phyloP scores from a whole-genome alignment of 371 early-diverging fungal species.

The Entomophthora muscae region DNA sequence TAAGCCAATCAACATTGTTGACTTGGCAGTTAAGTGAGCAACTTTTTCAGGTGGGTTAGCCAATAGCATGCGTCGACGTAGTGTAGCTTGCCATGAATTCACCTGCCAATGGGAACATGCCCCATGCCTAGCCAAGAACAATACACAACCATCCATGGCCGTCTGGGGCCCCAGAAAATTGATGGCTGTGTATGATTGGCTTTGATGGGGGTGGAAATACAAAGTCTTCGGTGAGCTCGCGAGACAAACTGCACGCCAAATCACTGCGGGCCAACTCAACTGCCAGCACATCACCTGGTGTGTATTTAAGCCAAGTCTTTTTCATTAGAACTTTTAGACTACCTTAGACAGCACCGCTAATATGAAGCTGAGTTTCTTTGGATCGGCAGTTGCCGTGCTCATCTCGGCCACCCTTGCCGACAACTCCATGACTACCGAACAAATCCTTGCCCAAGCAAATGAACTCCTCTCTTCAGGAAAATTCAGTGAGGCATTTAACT shows the following conservation, averaged over 20 bases:
- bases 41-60: no score
- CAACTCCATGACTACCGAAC: not conserved
- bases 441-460: constrained; percentile 1
- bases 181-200: not conserved
- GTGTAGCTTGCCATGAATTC: no score
- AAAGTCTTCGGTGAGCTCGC: not conserved
- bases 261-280: not conserved
- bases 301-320: not conserved
- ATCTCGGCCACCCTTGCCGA: constrained; percentile 2
- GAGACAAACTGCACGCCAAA: not conserved
- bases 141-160: no score
- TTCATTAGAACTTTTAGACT: not conserved
- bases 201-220: not conserved
- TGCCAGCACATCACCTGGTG: not conserved
- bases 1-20: no score
- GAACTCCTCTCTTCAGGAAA: not conserved
- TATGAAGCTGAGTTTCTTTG: constrained; percentile 3
- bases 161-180: no score
- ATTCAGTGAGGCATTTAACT: constrained; percentile 7
- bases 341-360: not conserved
- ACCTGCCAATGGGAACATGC: no score
- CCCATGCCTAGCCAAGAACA: no score
- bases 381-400: not conserved
- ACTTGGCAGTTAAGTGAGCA: no score
- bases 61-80: no score